Evolutionary conservation across 2,329 filamentous ascomycete species (phyloP).

Genomic region (Epichloe scottii): DNA sequence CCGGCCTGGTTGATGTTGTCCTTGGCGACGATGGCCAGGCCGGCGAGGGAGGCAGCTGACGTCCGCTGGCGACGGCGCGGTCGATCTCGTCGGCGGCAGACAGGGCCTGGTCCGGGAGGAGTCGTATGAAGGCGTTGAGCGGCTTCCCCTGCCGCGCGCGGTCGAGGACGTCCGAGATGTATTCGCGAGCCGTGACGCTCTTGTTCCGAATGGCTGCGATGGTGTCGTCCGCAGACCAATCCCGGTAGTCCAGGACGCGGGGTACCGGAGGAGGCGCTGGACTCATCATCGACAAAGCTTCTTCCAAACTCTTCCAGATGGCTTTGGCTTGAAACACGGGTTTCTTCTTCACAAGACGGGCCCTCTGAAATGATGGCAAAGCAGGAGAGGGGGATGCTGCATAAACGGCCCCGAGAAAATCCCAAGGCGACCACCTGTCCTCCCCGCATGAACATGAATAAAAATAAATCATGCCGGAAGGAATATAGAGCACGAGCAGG

Average conservation of each 20-base stretch:
- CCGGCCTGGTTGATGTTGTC: slow-evolving; percentile 12
- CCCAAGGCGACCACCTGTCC: too few relatives aligned
- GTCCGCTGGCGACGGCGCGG: slow-evolving; percentile 4
- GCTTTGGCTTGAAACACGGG: too few relatives aligned
- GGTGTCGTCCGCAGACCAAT: slow-evolving; percentile 4
- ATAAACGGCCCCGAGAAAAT: too few relatives aligned
- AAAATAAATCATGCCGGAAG: too few relatives aligned
- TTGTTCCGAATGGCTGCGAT: slow-evolving; percentile 1
- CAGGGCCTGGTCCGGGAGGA: slow-evolving; percentile 1
- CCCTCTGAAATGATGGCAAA: too few relatives aligned
- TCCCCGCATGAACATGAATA: too few relatives aligned
- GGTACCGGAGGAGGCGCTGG: background rate
- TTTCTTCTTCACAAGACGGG: too few relatives aligned
- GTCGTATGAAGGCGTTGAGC: slow-evolving; percentile 2
- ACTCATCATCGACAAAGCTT: background rate
- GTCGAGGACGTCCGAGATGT: slow-evolving; percentile 2
- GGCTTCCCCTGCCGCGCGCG: background rate
- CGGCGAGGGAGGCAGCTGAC: slow-evolving; percentile 9
- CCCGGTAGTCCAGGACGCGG: background rate
- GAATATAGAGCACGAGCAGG: too few relatives aligned
- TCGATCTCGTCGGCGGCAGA: slow-evolving; percentile 1
- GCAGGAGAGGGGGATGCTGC: too few relatives aligned
- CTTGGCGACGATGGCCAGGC: slow-evolving; percentile 11
- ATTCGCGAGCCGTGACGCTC: slow-evolving; percentile 1
- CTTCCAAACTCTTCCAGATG: too few relatives aligned